These are phyloP conservation scores for Colletotrichum gloeosporioides DNA, from an alignment of 2,329 filamentous ascomycete genomes.

Conservation along the genomic window DNA sequence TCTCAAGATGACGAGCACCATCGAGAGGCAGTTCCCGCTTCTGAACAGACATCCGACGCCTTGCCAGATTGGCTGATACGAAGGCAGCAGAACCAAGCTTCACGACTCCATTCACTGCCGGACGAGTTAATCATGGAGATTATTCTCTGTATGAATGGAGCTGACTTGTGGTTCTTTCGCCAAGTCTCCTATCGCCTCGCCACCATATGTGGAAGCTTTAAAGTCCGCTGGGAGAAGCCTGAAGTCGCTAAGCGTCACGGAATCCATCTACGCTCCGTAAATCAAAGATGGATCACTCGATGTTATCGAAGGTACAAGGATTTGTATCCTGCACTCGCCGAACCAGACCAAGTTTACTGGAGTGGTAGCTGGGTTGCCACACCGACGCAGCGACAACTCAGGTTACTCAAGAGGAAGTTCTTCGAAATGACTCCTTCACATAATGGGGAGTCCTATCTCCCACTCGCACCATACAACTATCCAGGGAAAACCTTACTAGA, in stretches of 20 bases:
- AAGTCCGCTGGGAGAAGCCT: too few relatives aligned
- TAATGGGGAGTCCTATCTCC: too few relatives aligned
- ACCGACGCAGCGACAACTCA: too few relatives aligned
- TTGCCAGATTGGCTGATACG: background rate
- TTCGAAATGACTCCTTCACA: background rate
- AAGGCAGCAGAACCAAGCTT: background rate
- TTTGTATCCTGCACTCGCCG: too few relatives aligned
- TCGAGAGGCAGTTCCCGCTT: background rate
- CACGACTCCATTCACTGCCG: background rate
- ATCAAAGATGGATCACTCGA: too few relatives aligned
- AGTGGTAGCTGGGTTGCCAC: too few relatives aligned
- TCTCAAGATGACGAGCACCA: background rate
- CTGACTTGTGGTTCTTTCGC: background rate
- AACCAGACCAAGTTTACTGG: too few relatives aligned
- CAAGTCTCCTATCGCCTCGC: background rate
- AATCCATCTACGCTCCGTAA: too few relatives aligned
- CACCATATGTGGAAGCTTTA: background rate
- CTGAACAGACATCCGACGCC: background rate
- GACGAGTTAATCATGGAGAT: background rate
- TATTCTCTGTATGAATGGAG: rapidly evolving
- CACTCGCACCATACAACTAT: background rate
- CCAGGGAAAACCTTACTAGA: background rate
- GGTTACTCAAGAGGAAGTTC: background rate
- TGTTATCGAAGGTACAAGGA: too few relatives aligned
- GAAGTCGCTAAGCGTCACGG: too few relatives aligned